Evolutionary conservation across 768 basidiomycete genomes (phyloP).

Genomic region (Kwoniella bestiolae): DNA sequence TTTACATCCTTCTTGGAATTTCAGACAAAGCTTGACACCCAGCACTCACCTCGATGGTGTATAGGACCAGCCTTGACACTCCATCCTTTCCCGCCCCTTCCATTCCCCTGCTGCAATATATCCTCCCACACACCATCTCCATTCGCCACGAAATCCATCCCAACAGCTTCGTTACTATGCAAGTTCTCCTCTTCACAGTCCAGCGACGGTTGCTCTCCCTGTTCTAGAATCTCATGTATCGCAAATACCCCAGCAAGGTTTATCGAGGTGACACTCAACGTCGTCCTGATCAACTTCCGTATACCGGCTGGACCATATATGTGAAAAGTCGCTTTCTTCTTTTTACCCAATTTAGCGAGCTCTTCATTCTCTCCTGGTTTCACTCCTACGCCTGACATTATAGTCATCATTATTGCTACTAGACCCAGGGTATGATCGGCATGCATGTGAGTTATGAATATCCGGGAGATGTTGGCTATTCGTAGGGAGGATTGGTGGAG

Average conservation of each 20-base stretch:
- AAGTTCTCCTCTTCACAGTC: conserved; percentile 40
- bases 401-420: conserved; percentile 46
- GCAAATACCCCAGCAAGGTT: conserved; percentile 49
- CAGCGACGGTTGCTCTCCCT: conserved; percentile 23
- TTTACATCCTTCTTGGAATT: neutral
- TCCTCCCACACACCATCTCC: conserved; percentile 50
- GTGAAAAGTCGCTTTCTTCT: conserved; percentile 44
- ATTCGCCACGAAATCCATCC: conserved; percentile 43
- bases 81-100: conserved; percentile 45
- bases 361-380: conserved; percentile 33
- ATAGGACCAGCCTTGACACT: conserved; percentile 54
- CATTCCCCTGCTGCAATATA: conserved; percentile 39
- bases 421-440: conserved; percentile 54
- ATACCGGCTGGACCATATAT: conserved; percentile 54
- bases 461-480: conserved; percentile 49
- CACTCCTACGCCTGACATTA: conserved; percentile 47
- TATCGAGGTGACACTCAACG: conserved; percentile 35
- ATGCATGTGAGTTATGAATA: conserved; percentile 57
- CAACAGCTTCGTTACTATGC: conserved; percentile 51
- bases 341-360: conserved; percentile 30
- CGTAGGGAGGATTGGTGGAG: conserved; percentile 48
- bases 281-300: conserved; percentile 46
- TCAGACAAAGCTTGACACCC: too few relatives aligned
- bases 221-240: conserved; percentile 50
- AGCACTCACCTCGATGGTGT: conserved; percentile 50